Evolutionary conservation across 2,329 filamentous ascomycete genomes (phyloP), one percentile per base, ranked within the genome.

Genomic region (Chaetomium sp.): DNA sequence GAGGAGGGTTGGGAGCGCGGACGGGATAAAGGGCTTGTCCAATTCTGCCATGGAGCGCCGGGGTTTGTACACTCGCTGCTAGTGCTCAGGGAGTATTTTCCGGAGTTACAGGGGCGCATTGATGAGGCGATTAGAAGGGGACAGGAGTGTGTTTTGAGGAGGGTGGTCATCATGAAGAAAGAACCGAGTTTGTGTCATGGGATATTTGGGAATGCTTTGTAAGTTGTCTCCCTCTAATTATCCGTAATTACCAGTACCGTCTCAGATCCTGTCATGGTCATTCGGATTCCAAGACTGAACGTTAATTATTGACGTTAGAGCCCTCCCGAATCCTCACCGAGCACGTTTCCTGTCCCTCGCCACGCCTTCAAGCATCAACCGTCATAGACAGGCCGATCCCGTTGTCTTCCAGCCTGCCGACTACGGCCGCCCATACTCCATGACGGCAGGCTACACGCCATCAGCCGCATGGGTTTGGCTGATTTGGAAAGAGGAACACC

Each of bases 31-130:
- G 51, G 55, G 0, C 69, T 83, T 7, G 79, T 85, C 6, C 81
- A 84, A 61, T 78, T 84, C 60, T 85, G 81, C 63, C 81, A 85
- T 60, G 82, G 82, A 1, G 80, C 79, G 0, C 78, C 81, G 1
- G 82, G 82, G 0, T 74, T 82, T 2, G 70, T 84, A 4, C 69
- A 75, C 14, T 80, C 78, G n/a, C 70, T 85, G 14, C 55, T 76
- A 6, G 74, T 76, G 8, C 74, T 84, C 52, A 70, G 71, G 43
- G 66, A 71, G 36, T 71, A 78, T 63, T 84, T 83, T 45, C 76
- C 79, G 0, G 69, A 67, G 7, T 68, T 82, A 38, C 67, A 73
- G 35, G 71, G 73, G 3, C 73, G 73, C 51, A 80, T 82, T 52
- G 76, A 79, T 3, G 68, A 65, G 32, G 76, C 78, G 0, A 71